These are phyloP conservation scores for Kazachstania kunashirensis DNA, from an alignment of 805 yeast genomes.

Conservation along the genomic window DNA sequence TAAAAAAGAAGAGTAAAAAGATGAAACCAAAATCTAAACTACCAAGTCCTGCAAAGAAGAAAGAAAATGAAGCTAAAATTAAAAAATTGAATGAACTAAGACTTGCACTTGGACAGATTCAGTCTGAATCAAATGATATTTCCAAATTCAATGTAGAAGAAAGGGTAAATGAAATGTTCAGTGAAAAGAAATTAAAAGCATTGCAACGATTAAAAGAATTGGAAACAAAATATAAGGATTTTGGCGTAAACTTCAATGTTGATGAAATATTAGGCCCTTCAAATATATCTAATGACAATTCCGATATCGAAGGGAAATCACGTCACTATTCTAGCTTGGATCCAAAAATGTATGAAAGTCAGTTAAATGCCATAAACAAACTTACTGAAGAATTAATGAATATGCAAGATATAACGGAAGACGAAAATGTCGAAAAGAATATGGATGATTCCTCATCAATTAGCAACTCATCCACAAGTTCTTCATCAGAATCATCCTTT, in stretches of 20 bases:
- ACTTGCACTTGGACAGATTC: conserved; percentile 50
- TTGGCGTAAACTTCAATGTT: conserved; percentile 45
- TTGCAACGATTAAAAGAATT: conserved; percentile 63
- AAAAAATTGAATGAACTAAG: conserved; percentile 47
- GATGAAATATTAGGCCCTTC: conserved; percentile 3
- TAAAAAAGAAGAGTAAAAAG: conserved; percentile 3
- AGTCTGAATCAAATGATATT: conserved; percentile 66
- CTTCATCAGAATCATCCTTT: conserved; percentile 6
- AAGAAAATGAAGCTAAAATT: conserved; percentile 41
- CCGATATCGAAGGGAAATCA: neutral
- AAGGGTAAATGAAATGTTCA: conserved; percentile 45
- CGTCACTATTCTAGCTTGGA: conserved; percentile 16
- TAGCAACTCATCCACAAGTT: conserved; percentile 5
- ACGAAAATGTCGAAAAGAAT: conserved; percentile 1
- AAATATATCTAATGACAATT: neutral
- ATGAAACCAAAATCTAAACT: conserved; percentile 5
- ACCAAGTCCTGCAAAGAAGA: neutral
- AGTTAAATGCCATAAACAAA: conserved; percentile 20
- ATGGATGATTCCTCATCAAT: conserved; percentile 1
- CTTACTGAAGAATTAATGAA: conserved; percentile 17
- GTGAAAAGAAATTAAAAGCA: conserved; percentile 54
- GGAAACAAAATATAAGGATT: conserved; percentile 55
- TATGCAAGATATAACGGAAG: conserved; percentile 8
- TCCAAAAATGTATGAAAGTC: conserved; percentile 16
- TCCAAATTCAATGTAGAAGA: conserved; percentile 50